Percentiles rank a stretch among this genome's conserved stretches.
Evolutionary conservation across 768 basidiomycete species (phyloP).

Genomic region (Leccinum subgranulosum): DNA sequence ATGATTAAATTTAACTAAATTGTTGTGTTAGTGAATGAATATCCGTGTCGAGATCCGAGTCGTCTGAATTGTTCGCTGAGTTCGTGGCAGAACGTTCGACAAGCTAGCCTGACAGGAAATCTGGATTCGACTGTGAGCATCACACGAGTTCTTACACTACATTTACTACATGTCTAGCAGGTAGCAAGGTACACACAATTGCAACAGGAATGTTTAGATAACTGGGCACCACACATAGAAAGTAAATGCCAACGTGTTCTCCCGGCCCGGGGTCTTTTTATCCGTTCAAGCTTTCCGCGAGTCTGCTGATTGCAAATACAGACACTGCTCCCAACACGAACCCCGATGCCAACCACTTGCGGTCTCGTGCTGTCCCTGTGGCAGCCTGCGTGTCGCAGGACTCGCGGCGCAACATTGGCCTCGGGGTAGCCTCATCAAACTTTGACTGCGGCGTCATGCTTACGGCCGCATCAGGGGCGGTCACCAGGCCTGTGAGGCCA

Average conservation of each 20-base stretch:
- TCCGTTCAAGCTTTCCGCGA: neutral
- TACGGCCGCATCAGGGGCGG: constrained; percentile 21
- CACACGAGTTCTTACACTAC: too few species aligned
- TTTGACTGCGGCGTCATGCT: constrained; percentile 3
- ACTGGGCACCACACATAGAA: too few species aligned
- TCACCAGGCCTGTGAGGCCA: constrained; percentile 50
- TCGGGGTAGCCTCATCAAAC: constrained; percentile 15
- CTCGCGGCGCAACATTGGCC: constrained; percentile 16
- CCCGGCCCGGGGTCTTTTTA: neutral
- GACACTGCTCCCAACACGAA: constrained; percentile 14
- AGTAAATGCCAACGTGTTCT: too few species aligned
- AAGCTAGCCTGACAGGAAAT: too few species aligned
- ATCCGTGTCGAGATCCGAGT: too few species aligned
- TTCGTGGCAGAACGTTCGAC: neutral
- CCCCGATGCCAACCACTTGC: constrained; percentile 18
- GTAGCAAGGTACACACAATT: too few species aligned
- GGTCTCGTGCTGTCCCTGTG: neutral
- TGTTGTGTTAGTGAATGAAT: too few species aligned
- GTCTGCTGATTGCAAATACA: neutral
- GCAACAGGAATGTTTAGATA: too few species aligned
- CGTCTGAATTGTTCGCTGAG: neutral
- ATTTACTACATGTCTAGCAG: too few species aligned
- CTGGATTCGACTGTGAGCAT: too few species aligned
- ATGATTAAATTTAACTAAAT: too few species aligned
- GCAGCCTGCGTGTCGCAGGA: neutral